Base-by-base conservation (phyloP, 2,329 filamentous ascomycete genomes). In the Calonectria leucothoes region DNA sequence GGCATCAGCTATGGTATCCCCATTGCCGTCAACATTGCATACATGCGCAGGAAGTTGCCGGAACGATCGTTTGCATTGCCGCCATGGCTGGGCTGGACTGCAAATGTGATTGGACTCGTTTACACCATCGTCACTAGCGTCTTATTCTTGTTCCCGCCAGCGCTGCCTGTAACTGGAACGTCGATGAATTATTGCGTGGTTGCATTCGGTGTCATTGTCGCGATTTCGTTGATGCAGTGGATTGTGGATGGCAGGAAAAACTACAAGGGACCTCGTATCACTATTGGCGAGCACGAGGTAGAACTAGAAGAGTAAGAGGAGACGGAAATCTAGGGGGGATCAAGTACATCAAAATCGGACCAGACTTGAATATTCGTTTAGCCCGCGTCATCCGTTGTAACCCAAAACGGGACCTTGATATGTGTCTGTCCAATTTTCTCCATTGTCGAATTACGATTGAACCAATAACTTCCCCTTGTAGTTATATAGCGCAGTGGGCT, bases 1-100 rank as follows among this genome's bases (percentile, higher is more conserved):
- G 91, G 93, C 8, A 85, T 95, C 6, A 93, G 92, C 3, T 96
- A 96, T 77, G 94, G 90, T 7, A 94, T 96, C 48, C 94, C 94
- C 0, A 90, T 94, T 59, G 87, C 89, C 0, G 91, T 95, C 76
- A 94, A 95, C 78, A 89, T 91, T 69, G 82, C 93, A 5, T 90
- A 91, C 5, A 91, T 93, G 17, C 88, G 93, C 6, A 89, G 86
- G 39, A 91, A 91, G 84, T 84, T 95, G 8, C 93, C 93, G 0
- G 87, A 89, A 5, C 70, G 82, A 10, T 80, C 81, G 0, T 87
- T 86, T 74, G 81, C 80, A 27, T 75, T 87, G 10, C 79, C 81
- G 0, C 67, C 65, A 6, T 82, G 81, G 78, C 74, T 85, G 1
- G 85, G 85, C 8, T 86, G 85, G 85, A 80, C 76, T 0, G 72